These are phyloP conservation scores for Aspergillus fischeri DNA, from an alignment of 2,329 filamentous ascomycete genomes.

Conservation along the genomic window DNA sequence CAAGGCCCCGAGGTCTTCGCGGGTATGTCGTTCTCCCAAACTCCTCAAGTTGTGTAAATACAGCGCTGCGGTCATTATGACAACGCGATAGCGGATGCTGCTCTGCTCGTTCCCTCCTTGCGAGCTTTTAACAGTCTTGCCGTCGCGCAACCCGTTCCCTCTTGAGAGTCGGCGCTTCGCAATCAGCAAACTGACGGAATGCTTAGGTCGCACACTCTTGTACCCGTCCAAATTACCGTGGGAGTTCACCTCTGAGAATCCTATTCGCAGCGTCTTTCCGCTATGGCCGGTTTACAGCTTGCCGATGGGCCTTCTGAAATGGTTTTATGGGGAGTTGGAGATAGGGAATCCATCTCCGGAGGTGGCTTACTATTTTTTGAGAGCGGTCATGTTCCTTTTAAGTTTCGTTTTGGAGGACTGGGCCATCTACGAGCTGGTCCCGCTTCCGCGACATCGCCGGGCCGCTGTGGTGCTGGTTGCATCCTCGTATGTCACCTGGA, in stretches of 20 bases:
- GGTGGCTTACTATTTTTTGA: conserved; percentile 82
- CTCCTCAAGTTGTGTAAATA: not conserved
- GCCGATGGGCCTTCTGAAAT: conserved; percentile 87
- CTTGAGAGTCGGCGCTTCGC: not conserved
- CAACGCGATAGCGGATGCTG: conserved; percentile 3
- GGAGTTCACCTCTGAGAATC: conserved; percentile 87
- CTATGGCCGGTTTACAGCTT: conserved; percentile 93
- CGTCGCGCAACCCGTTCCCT: not conserved
- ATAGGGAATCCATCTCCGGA: conserved; percentile 71
- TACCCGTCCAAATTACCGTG: conserved; percentile 88
- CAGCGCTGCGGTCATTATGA: not conserved
- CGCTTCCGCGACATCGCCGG: conserved; percentile 65
- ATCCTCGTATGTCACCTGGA: conserved; percentile 98
- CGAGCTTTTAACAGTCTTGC: not conserved
- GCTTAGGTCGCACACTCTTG: conserved; percentile 81
- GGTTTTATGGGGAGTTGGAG: conserved; percentile 85
- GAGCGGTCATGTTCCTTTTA: conserved; percentile 85
- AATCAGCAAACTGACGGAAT: conserved; percentile 4
- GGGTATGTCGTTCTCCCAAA: conserved; percentile 55
- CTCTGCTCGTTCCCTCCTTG: conserved; percentile 1
- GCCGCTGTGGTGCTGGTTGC: conserved; percentile 79
- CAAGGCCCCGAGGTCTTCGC: conserved; percentile 97
- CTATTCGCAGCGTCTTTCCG: conserved; percentile 93
- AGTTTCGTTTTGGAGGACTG: conserved; percentile 98
- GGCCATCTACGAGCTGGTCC: conserved; percentile 89